A percentile compares a stretch with the other conserved stretches of the same genome.
Evolutionary conservation across 371 early-diverging fungal species (phyloP).

Genomic region (Coemansia sp.): DNA sequence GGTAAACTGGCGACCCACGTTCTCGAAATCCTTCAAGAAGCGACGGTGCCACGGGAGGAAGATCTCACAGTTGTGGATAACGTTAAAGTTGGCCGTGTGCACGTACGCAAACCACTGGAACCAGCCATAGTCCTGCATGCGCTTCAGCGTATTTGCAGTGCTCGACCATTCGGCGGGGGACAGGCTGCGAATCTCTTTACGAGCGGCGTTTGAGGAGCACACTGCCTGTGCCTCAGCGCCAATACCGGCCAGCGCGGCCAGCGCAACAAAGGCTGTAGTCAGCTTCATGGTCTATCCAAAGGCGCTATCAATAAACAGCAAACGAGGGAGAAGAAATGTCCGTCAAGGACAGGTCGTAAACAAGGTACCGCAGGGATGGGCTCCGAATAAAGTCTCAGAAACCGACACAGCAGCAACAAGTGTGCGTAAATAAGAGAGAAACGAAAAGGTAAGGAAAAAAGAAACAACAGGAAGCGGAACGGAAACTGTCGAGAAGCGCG

Average conservation of each 20-base stretch:
- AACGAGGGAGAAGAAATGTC: not conserved
- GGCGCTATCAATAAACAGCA: not conserved
- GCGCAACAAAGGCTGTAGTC: slow-evolving; percentile 34
- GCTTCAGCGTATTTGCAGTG: slow-evolving; percentile 31
- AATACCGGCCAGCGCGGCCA: slow-evolving; percentile 33
- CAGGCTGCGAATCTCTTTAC: slow-evolving; percentile 54
- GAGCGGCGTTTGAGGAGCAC: slow-evolving; percentile 28
- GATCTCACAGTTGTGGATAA: slow-evolving; percentile 10
- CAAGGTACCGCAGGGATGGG: not conserved
- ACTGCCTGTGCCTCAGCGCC: slow-evolving; percentile 19
- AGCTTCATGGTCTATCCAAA: slow-evolving; percentile 32
- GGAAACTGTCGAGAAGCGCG: not conserved
- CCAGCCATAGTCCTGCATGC: slow-evolving; percentile 48
- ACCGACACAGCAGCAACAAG: slow-evolving; percentile 1
- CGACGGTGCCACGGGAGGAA: slow-evolving; percentile 55
- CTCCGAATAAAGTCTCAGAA: not conserved
- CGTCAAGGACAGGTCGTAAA: slow-evolving; percentile 10
- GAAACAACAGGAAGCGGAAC: not conserved
- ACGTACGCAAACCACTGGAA: slow-evolving; percentile 40
- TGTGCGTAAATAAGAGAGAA: slow-evolving; percentile 1
- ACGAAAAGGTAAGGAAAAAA: not conserved
- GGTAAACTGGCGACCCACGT: slow-evolving; percentile 28
- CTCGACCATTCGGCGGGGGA: slow-evolving; percentile 43
- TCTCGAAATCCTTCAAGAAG: slow-evolving; percentile 50
- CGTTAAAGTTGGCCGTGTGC: slow-evolving; percentile 1